Evolutionary conservation across 768 basidiomycete species (phyloP).

Genomic region (Suillus fuscotomentosus): DNA sequence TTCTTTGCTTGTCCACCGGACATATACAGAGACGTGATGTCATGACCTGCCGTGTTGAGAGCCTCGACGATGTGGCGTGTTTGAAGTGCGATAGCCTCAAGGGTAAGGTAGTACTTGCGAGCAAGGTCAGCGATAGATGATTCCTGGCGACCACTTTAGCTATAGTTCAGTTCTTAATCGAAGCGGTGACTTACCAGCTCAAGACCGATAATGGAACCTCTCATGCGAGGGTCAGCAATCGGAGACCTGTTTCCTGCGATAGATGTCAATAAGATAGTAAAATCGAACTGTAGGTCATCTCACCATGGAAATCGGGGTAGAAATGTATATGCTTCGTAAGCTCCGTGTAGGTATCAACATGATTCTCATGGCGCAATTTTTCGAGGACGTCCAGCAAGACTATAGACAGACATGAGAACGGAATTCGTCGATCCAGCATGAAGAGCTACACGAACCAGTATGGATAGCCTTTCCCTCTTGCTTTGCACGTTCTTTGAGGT

Average conservation of each 20-base stretch:
- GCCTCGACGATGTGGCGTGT: conserved; percentile 91
- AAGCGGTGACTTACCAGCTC: conserved; percentile 53
- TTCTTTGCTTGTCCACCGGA: conserved; percentile 94
- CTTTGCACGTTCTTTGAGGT: conserved; percentile 64
- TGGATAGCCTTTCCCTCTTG: conserved; percentile 60
- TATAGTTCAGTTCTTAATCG: neutral
- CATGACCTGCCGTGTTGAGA: conserved; percentile 86
- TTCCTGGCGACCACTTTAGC: conserved; percentile 43
- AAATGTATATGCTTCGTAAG: conserved; percentile 89
- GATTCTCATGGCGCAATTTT: conserved; percentile 53
- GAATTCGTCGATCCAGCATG: neutral
- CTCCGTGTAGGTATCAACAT: conserved; percentile 68
- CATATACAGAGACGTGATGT: conserved; percentile 86
- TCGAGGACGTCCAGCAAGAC: conserved; percentile 78
- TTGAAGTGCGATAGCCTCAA: conserved; percentile 93
- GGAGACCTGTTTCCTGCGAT: conserved; percentile 89
- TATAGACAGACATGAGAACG: conserved; percentile 22
- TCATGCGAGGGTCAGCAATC: conserved; percentile 91
- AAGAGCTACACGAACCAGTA: conserved; percentile 35
- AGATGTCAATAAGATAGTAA: neutral
- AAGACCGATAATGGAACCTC: conserved; percentile 89
- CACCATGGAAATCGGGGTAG: conserved; percentile 95
- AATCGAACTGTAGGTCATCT: conserved; percentile 2
- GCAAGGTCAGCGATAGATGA: conserved; percentile 78
- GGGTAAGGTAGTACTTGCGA: conserved; percentile 84